Conservation (phyloP, 2,329 filamentous ascomycete genomes). For the Bertia moriformis region DNA sequence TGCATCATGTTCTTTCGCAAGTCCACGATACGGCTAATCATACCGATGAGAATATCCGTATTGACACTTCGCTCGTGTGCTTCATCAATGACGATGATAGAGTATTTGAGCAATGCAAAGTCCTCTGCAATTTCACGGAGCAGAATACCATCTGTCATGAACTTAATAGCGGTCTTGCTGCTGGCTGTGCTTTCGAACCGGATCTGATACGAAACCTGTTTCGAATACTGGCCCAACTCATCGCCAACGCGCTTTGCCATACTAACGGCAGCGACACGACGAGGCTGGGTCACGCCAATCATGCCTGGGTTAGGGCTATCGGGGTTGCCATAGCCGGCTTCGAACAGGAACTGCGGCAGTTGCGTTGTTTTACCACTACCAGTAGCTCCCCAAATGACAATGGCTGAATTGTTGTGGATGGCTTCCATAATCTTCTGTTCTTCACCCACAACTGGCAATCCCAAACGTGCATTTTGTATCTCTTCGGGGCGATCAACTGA, state of each 20-base stretch:
- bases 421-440: conserved; percentile 98
- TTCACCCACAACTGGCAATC: conserved; percentile 80
- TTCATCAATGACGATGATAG: conserved; percentile 86
- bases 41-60: conserved; percentile 93
- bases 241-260: conserved; percentile 86
- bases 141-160: conserved; percentile 96
- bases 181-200: conserved; percentile 79
- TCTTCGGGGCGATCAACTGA: conserved; percentile 53
- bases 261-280: conserved; percentile 86
- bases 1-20: conserved; percentile 61
- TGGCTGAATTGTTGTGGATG: conserved; percentile 77
- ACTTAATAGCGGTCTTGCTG: conserved; percentile 78
- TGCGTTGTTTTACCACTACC: conserved; percentile 97
- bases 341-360: conserved; percentile 87
- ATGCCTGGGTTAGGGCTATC: conserved; percentile 72
- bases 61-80: conserved; percentile 95
- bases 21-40: conserved; percentile 85
- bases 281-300: conserved; percentile 88
- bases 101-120: conserved; percentile 78
- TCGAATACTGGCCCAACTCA: conserved; percentile 66
- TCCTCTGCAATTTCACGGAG: conserved; percentile 83
- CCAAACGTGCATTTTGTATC: conserved; percentile 64
- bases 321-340: conserved; percentile 75
- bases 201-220: conserved; percentile 80
- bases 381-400: conserved; percentile 86